A percentile compares a stretch with the other conserved stretches of the same genome.
Conservation (phyloP, 345 rosid genomes). For the Trapa incisa region DNA sequence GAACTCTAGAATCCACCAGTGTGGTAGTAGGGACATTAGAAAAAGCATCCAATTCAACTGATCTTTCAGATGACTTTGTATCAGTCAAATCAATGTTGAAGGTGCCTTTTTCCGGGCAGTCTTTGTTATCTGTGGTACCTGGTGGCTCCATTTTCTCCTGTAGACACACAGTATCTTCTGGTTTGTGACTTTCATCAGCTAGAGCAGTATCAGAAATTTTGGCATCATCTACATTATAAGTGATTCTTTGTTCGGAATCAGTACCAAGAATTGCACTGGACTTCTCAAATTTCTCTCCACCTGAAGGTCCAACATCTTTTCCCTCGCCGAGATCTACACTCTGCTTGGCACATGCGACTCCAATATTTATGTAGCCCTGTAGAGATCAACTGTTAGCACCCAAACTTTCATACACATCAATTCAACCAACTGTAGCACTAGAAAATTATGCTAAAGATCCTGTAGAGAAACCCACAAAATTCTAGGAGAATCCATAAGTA, state of each 20-base stretch:
- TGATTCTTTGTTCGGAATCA: slow-evolving; percentile 72
- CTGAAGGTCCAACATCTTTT: slow-evolving; percentile 27
- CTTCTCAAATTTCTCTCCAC: slow-evolving; percentile 11
- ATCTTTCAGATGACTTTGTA: slow-evolving; percentile 17
- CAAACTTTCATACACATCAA: not conserved
- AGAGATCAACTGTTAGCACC: slow-evolving; percentile 6
- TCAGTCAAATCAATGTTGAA: slow-evolving; percentile 14
- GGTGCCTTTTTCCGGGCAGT: slow-evolving; percentile 21
- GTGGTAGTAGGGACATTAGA: slow-evolving; percentile 16
- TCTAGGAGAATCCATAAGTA: not conserved
- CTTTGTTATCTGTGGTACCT: slow-evolving; percentile 19
- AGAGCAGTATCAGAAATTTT: slow-evolving; percentile 35
- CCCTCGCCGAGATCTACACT: slow-evolving; percentile 24
- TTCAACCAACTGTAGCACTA: too few species aligned
- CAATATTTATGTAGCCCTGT: slow-evolving; percentile 96
- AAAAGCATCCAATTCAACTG: slow-evolving; percentile 22
- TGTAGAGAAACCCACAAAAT: not conserved
- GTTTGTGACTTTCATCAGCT: slow-evolving; percentile 25
- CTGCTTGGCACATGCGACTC: slow-evolving; percentile 64
- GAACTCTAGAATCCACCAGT: slow-evolving; percentile 17
- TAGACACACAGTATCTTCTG: slow-evolving; percentile 20
- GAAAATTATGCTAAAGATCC: not conserved
- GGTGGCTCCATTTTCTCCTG: slow-evolving; percentile 25
- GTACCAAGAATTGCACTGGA: slow-evolving; percentile 13
- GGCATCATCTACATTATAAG: slow-evolving; percentile 54